phyloP scores from a whole-genome alignment of 2,329 filamentous ascomycete species.

The Pseudogymnoascus sp. region DNA sequence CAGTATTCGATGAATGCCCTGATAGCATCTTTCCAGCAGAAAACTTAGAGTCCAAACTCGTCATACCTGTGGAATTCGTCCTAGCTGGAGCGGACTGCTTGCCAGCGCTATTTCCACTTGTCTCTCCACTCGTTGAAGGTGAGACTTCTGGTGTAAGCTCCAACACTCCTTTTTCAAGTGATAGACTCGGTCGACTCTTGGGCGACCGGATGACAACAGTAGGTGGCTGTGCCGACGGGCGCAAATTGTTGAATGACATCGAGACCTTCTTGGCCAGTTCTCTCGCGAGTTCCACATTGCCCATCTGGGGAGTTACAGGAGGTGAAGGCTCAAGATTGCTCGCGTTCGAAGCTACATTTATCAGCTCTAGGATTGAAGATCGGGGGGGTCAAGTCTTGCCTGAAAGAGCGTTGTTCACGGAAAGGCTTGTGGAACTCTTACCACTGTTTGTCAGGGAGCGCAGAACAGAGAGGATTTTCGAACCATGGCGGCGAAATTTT shows the following conservation, averaged over 20 bases:
- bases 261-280: conserved; percentile 30
- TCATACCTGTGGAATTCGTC: conserved; percentile 26
- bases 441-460: conserved; percentile 35
- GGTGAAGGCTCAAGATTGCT: not conserved
- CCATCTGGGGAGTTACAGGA: not conserved
- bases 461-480: conserved; percentile 35
- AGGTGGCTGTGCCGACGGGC: conserved; percentile 27
- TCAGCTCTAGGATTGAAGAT: not conserved
- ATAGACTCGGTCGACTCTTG: conserved; percentile 32
- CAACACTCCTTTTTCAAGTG: conserved; percentile 27
- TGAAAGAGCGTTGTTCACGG: not conserved
- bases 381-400: not conserved
- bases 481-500: conserved; percentile 35
- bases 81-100: conserved; percentile 23
- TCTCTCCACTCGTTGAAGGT: conserved; percentile 22
- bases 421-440: conserved; percentile 11
- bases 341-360: not conserved
- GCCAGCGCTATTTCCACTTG: conserved; percentile 20
- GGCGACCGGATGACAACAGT: conserved; percentile 36
- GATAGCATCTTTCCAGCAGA: conserved; percentile 24
- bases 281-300: conserved; percentile 5
- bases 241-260: conserved; percentile 31
- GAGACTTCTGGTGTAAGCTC: conserved; percentile 20
- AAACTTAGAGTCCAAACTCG: conserved; percentile 35
- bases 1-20: conserved; percentile 25